These are phyloP conservation scores for Marasmius sp. DNA, from an alignment of 1,284 basidiomycete genomes.

Conservation along the genomic window DNA sequence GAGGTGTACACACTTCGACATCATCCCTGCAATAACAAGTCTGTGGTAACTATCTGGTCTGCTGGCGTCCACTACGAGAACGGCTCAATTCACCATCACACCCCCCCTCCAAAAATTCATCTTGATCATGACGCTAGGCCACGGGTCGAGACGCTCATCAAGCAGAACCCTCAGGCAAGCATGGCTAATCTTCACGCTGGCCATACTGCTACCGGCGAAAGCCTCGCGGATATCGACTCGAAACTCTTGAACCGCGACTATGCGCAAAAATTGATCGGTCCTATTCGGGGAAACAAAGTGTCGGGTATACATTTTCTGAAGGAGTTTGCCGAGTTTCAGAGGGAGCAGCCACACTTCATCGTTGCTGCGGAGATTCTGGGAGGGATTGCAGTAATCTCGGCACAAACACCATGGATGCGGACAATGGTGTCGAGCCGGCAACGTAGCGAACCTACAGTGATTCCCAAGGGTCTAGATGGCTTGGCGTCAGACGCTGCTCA, in stretches of 20 bases:
- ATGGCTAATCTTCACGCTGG: neutral
- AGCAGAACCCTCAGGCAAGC: no score
- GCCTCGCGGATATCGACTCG: neutral
- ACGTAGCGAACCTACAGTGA: no score
- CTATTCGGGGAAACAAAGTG: neutral
- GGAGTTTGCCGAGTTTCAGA: neutral
- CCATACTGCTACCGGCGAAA: neutral
- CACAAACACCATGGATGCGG: no score
- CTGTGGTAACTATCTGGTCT: neutral
- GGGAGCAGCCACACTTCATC: neutral
- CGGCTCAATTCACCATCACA: neutral
- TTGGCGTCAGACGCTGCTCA: no score
- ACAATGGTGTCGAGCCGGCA: no score
- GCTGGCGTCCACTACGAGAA: neutral
- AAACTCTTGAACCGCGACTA: neutral
- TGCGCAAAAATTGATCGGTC: neutral
- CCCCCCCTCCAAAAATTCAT: neutral
- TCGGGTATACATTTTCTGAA: neutral
- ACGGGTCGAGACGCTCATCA: neutral
- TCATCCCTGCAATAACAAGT: neutral
- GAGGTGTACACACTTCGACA: neutral
- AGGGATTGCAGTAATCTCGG: no score
- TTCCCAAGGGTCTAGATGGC: no score
- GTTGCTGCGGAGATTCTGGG: neutral
- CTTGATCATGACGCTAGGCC: neutral